These are phyloP conservation scores for Singerocomus inundabilis DNA, from an alignment of 1,284 basidiomycete genomes.

Conservation along the genomic window DNA sequence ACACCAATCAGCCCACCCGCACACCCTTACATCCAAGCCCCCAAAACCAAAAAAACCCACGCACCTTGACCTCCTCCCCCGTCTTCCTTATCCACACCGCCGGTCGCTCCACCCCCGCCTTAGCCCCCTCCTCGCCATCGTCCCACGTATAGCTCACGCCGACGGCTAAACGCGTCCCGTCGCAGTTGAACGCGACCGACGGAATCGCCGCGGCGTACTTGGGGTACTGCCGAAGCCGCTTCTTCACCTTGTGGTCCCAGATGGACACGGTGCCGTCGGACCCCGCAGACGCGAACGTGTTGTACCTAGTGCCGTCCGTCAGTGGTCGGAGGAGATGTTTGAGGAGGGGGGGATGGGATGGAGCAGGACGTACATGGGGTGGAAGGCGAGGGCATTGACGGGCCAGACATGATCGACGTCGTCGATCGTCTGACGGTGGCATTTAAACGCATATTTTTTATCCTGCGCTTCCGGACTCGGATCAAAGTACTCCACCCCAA, in stretches of 20 bases:
- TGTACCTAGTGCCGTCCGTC: no score
- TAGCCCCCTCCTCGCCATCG: slow-evolving; percentile 70
- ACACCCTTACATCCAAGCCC: no score
- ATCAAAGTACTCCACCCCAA: slow-evolving; percentile 97
- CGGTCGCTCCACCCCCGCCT: slow-evolving; percentile 46
- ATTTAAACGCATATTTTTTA: slow-evolving; percentile 98
- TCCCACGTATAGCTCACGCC: slow-evolving; percentile 88
- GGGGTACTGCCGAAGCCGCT: slow-evolving; percentile 86
- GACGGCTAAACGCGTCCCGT: slow-evolving; percentile 80
- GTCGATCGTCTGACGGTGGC: slow-evolving; percentile 87
- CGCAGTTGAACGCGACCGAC: slow-evolving; percentile 76
- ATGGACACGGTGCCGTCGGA: slow-evolving; percentile 90
- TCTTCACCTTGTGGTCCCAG: slow-evolving; percentile 98
- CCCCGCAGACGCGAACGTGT: slow-evolving; percentile 93
- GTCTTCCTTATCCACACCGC: slow-evolving; percentile 47
- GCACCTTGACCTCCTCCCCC: slow-evolving; percentile 65
- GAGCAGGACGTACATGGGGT: slow-evolving; percentile 63
- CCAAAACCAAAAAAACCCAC: no score
- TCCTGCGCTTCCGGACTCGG: slow-evolving; percentile 73
- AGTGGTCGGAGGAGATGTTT: no score
- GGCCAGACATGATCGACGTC: slow-evolving; percentile 99
- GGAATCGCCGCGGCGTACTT: slow-evolving; percentile 75
- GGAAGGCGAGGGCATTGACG: slow-evolving; percentile 93
- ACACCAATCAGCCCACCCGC: no score
- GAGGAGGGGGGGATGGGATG: no score